Evolutionary conservation across 2,329 filamentous ascomycete species (phyloP).

Genomic region (Cladosporium phlei): DNA sequence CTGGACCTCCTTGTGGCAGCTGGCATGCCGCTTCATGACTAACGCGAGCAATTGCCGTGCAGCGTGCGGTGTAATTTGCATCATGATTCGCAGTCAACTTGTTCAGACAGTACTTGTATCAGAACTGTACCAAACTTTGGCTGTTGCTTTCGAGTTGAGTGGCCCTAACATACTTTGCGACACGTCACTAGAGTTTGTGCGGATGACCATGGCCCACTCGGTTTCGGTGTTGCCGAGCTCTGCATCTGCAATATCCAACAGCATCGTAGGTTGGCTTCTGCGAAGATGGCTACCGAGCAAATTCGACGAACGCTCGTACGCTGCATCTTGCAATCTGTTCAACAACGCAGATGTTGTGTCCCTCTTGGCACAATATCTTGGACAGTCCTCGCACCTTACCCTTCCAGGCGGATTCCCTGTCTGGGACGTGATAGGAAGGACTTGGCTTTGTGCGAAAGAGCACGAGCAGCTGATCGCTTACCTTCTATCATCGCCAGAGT

Average conservation of each 20-base stretch:
- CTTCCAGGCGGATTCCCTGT: conserved; percentile 26
- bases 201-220: conserved; percentile 60
- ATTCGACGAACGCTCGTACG: conserved; percentile 59
- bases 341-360: conserved; percentile 62
- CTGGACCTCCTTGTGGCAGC: conserved; percentile 74
- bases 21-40: conserved; percentile 65
- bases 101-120: conserved; percentile 63
- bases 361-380: conserved; percentile 66
- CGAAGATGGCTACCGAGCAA: conserved; percentile 70
- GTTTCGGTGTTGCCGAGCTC: conserved; percentile 64
- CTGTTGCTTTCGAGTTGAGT: conserved; percentile 73
- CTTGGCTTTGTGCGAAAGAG: conserved; percentile 39
- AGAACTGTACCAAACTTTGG: conserved; percentile 66
- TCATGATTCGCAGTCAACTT: conserved; percentile 62
- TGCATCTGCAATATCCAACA: conserved; percentile 62
- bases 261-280: conserved; percentile 76
- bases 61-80: conserved; percentile 67
- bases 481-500: conserved; percentile 38
- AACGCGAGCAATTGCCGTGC: conserved; percentile 68
- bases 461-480: conserved; percentile 45
- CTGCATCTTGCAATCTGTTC: conserved; percentile 59
- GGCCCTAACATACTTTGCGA: conserved; percentile 78
- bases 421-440: conserved; percentile 40
- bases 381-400: conserved; percentile 37
- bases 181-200: conserved; percentile 69